Evolutionary conservation across 345 rosid genomes (phyloP), one percentile per base, ranked within the genome.

Genomic region (Dovyalis caffra): DNA sequence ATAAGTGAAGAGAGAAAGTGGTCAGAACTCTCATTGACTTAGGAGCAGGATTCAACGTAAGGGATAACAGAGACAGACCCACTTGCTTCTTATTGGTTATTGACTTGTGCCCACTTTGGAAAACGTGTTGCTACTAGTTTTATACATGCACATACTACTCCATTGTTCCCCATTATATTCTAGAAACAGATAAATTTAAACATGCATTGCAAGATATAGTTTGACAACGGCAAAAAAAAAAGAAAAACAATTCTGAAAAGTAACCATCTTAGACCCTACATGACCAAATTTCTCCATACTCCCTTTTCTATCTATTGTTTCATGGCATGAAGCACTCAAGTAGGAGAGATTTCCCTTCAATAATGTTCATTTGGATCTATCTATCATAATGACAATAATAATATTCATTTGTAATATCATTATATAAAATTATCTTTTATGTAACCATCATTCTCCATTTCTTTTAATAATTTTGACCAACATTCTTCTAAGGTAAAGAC

Each of bases 21-120:
- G 28, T 61, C 74, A 69, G 43, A 76, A 58, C 35, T 28, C 34
- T 51, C 53, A 20, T 76, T 76, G 62, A 76, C 73, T 76, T 32
- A 6, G 35, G 11, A 29, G 35, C 23, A 25, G 10, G 20, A 26
- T 21, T 68, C 71, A 29, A 61, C 68, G 68, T 28, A 26, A 26
- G 35, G 34, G 66, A 71, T 71, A 28, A 26, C 32, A n/a, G 49
- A 37, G 25, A 21, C 35, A 16, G 12, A 7, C 8, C 72, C 66
- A 33, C 53, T 43, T n/a, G 35, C 34, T 45, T 18, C 32, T n/a
- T 58, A 67, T 67, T 68, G 70, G 78, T 56, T 26, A 47, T 34
- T 31, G 33, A 74, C 77, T 33, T n/a, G 7, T 65, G 70, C 29
- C 40, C 66, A 32, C 78, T 29, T 75, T 68, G 78, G 34, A 58